Percentiles rank a stretch among this genome's conserved stretches.
phyloP scores from a whole-genome alignment of 805 yeast genomes.

The Metschnikowia cerradonensis region DNA sequence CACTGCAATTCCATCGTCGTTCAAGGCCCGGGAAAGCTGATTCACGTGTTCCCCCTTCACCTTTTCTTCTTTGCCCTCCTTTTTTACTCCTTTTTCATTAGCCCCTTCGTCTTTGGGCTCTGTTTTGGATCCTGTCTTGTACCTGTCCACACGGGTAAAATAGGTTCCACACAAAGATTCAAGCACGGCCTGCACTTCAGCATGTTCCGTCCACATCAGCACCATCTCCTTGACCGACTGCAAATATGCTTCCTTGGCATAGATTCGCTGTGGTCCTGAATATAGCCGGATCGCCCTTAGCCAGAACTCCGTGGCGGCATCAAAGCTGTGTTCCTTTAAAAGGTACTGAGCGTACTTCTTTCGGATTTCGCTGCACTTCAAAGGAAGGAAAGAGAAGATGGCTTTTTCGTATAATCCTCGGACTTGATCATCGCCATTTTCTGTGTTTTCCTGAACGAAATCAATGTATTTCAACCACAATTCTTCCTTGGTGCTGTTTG shows the following conservation, averaged over 20 bases:
- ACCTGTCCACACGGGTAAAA: constrained; percentile 19
- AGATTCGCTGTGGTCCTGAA: constrained; percentile 17
- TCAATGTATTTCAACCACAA: constrained; percentile 68
- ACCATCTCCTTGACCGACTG: constrained; percentile 7
- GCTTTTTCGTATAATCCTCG: constrained; percentile 51
- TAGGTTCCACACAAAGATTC: constrained; percentile 6
- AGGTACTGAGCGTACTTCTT: constrained; percentile 25
- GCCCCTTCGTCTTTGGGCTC: not conserved
- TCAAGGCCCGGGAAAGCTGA: constrained; percentile 29
- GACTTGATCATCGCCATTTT: constrained; percentile 19
- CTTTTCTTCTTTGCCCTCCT: not conserved
- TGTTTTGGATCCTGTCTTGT: constrained; percentile 8
- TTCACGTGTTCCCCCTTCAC: not conserved
- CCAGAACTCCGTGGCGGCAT: constrained; percentile 24
- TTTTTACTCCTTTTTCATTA: not conserved
- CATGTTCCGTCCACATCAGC: constrained; percentile 12
- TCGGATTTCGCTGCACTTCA: constrained; percentile 23
- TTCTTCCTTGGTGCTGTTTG: constrained; percentile 54
- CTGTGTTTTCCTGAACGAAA: constrained; percentile 39
- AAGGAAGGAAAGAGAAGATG: constrained; percentile 35
- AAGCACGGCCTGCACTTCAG: constrained; percentile 19
- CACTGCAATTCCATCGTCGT: constrained; percentile 39
- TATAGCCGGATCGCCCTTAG: constrained; percentile 24
- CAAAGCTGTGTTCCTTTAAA: constrained; percentile 15
- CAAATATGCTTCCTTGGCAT: constrained; percentile 20